These are phyloP conservation scores for Pseudocercospora fuligena DNA, from an alignment of 2,329 filamentous ascomycete genomes.

Conservation along the genomic window DNA sequence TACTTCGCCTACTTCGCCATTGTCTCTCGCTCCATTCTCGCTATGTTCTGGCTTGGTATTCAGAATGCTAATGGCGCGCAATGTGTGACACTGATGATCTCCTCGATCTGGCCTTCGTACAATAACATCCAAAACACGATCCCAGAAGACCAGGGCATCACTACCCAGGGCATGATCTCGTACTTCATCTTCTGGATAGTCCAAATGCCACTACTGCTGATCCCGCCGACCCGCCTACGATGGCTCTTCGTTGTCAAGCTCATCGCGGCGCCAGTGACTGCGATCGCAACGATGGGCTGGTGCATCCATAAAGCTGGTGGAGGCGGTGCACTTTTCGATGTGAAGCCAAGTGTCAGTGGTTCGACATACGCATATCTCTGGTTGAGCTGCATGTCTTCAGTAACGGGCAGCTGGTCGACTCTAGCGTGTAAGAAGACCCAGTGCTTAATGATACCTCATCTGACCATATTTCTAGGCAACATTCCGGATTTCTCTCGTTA, in stretches of 20 bases:
- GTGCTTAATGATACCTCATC: neutral
- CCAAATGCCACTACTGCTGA: constrained; percentile 4
- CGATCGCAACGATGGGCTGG: constrained; percentile 36
- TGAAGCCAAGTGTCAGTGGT: constrained; percentile 43
- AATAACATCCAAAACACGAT: constrained; percentile 54
- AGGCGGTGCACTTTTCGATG: constrained; percentile 29
- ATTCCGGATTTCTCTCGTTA: constrained; percentile 44
- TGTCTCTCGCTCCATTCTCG: constrained; percentile 30
- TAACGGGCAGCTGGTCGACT: constrained; percentile 53
- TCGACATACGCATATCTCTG: constrained; percentile 44
- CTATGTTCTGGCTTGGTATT: constrained; percentile 36
- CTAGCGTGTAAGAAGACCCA: constrained; percentile 32
- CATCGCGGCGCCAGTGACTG: constrained; percentile 32
- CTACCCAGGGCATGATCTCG: constrained; percentile 59
- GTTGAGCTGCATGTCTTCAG: constrained; percentile 55
- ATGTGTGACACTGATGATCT: constrained; percentile 30
- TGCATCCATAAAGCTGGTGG: constrained; percentile 32
- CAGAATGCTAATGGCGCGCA: constrained; percentile 29
- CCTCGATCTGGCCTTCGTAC: constrained; percentile 47
- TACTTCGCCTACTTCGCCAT: constrained; percentile 32
- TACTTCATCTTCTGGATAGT: constrained; percentile 56
- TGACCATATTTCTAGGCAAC: constrained; percentile 24
- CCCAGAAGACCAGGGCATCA: constrained; percentile 57
- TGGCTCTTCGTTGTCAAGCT: constrained; percentile 34
- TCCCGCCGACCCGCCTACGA: constrained; percentile 11